Conservation (phyloP, 768 basidiomycete genomes). For the Lactifluus hygrophoroides region DNA sequence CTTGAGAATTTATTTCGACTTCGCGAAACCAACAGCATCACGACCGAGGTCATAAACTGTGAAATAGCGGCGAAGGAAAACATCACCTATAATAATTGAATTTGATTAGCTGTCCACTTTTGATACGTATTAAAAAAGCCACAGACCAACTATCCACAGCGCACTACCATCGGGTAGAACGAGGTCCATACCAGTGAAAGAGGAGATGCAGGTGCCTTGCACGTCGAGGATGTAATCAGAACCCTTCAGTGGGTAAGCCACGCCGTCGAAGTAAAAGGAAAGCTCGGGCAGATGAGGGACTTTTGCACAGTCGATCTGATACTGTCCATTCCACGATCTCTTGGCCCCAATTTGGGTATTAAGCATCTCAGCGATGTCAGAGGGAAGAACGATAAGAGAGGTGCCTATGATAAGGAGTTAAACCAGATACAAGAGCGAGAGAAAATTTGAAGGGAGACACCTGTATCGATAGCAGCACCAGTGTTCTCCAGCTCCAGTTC, state of each 20-base stretch:
- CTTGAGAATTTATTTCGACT: constrained; percentile 25
- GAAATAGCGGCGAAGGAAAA: constrained; percentile 85
- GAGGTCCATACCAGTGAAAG: constrained; percentile 90
- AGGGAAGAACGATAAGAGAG: constrained; percentile 86
- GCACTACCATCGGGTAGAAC: constrained; percentile 59
- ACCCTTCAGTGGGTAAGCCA: constrained; percentile 69
- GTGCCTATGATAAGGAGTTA: constrained; percentile 47
- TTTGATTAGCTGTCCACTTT: background rate
- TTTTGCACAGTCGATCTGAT: constrained; percentile 80
- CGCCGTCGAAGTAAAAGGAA: constrained; percentile 74
- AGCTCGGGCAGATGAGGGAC: constrained; percentile 81
- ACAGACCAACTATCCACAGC: constrained; percentile 85
- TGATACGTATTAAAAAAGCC: background rate
- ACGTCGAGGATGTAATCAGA: constrained; percentile 87
- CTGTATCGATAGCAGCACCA: constrained; percentile 88
- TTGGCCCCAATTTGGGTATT: constrained; percentile 92
- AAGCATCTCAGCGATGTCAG: constrained; percentile 95
- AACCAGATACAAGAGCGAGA: background rate
- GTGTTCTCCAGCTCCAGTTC: constrained; percentile 87
- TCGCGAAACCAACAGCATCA: constrained; percentile 80
- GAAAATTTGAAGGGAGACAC: constrained; percentile 29
- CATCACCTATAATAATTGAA: constrained; percentile 47
- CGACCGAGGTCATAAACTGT: constrained; percentile 81
- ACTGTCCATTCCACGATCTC: constrained; percentile 95
- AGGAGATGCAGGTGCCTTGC: constrained; percentile 86